These are phyloP conservation scores for Arthrinium phaeospermum DNA, from an alignment of 2,329 filamentous ascomycete genomes.

Conservation along the genomic window DNA sequence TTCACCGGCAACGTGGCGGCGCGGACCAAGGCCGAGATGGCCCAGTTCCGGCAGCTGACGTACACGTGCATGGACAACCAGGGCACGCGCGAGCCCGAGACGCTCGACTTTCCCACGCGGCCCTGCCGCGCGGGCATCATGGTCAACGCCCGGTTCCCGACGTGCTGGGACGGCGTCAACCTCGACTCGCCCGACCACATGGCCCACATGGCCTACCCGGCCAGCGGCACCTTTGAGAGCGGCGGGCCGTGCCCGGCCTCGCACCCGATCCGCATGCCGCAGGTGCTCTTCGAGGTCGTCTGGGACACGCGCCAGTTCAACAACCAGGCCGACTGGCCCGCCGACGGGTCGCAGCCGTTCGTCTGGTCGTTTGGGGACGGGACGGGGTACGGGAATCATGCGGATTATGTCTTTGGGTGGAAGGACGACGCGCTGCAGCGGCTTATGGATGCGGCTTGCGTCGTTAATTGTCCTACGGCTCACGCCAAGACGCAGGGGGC, in stretches of 20 bases:
- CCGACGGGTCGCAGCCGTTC: slow-evolving; percentile 40
- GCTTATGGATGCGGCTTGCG: slow-evolving; percentile 41
- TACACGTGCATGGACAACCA: slow-evolving; percentile 13
- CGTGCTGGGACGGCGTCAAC: slow-evolving; percentile 60
- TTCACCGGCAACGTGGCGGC: slow-evolving; percentile 37
- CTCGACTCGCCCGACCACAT: slow-evolving; percentile 54
- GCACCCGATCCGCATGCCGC: slow-evolving; percentile 41
- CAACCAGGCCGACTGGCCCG: slow-evolving; percentile 41
- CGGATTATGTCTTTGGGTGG: slow-evolving; percentile 44
- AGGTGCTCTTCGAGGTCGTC: slow-evolving; percentile 51
- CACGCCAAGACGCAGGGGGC: slow-evolving; percentile 30
- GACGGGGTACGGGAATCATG: slow-evolving; percentile 42
- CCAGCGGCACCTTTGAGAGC: slow-evolving; percentile 34
- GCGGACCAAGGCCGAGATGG: slow-evolving; percentile 33
- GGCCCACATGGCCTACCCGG: slow-evolving; percentile 57
- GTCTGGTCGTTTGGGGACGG: slow-evolving; percentile 37
- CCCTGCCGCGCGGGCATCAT: slow-evolving; percentile 43
- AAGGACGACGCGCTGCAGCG: slow-evolving; percentile 41
- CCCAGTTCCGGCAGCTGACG: slow-evolving; percentile 24
- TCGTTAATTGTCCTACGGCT: slow-evolving; percentile 35
- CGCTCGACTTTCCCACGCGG: slow-evolving; percentile 44
- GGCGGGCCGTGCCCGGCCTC: slow-evolving; percentile 34
- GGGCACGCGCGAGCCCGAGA: slow-evolving; percentile 41
- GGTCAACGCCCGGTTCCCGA: slow-evolving; percentile 52
- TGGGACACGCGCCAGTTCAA: slow-evolving; percentile 44